Conservation (phyloP, 495 filamentous ascomycete species). For the Usnea hakonensis region DNA sequence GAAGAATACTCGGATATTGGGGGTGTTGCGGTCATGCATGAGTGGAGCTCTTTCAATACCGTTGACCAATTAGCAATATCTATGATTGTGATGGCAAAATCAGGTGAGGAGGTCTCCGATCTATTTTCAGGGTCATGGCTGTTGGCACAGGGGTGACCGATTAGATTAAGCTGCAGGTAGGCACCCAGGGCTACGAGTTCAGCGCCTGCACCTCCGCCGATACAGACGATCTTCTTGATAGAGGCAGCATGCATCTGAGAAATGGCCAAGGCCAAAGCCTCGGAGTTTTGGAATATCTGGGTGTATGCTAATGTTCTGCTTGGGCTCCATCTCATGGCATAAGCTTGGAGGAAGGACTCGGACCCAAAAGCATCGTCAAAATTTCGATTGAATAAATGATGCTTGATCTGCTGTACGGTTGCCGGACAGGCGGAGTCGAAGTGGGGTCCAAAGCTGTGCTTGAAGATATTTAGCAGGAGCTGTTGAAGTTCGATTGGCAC, state of each 20-base stretch:
- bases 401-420: slow-evolving; percentile 71
- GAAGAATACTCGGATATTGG: slow-evolving; percentile 49
- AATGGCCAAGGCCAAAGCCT: background rate
- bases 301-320: slow-evolving; percentile 72
- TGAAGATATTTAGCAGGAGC: slow-evolving; percentile 69
- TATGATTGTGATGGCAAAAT: slow-evolving; percentile 53
- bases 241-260: slow-evolving; percentile 2
- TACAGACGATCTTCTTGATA: slow-evolving; percentile 45
- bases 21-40: slow-evolving; percentile 30
- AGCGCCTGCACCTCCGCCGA: slow-evolving; percentile 82
- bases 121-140: background rate
- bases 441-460: slow-evolving; percentile 44
- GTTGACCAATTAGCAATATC: slow-evolving; percentile 73
- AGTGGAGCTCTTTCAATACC: slow-evolving; percentile 50
- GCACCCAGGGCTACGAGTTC: slow-evolving; percentile 71
- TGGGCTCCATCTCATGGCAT: slow-evolving; percentile 83
- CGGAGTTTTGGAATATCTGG: slow-evolving; percentile 6
- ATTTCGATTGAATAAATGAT: slow-evolving; percentile 74
- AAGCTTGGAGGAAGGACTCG: slow-evolving; percentile 61
- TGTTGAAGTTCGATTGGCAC: slow-evolving; percentile 57
- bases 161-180: slow-evolving; percentile 3
- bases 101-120: background rate
- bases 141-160: background rate
- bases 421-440: slow-evolving; percentile 36
- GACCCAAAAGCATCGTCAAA: slow-evolving; percentile 71